Evolutionary conservation across 225 moss, liverwort and hornwort species (phyloP).

Genomic region (Lunularia cruciata): DNA sequence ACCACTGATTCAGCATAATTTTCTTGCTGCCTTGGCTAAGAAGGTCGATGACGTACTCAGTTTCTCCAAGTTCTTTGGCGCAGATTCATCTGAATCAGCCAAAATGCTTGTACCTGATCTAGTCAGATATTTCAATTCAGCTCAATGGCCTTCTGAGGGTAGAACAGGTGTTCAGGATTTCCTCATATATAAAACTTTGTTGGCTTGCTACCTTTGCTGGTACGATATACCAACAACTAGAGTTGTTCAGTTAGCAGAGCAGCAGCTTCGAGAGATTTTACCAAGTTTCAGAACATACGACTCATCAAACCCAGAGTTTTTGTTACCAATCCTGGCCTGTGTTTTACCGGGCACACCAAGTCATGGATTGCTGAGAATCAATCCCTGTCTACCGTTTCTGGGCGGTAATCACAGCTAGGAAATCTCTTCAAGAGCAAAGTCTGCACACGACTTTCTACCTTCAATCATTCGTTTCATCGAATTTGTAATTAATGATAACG

Average conservation of each 20-base stretch:
- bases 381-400: slow-evolving; percentile 78
- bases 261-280: slow-evolving; percentile 53
- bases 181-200: slow-evolving; percentile 52
- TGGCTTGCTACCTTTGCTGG: slow-evolving; percentile 92
- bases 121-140: slow-evolving; percentile 59
- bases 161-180: slow-evolving; percentile 38
- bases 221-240: slow-evolving; percentile 78
- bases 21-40: slow-evolving; percentile 82
- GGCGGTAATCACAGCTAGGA: slow-evolving; percentile 8
- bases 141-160: slow-evolving; percentile 61
- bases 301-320: slow-evolving; percentile 50
- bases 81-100: slow-evolving; percentile 34
- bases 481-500: no score
- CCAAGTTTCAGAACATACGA: slow-evolving; percentile 52
- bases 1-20: slow-evolving; percentile 76
- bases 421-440: no score
- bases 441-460: no score
- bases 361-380: slow-evolving; percentile 76
- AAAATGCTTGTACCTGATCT: slow-evolving; percentile 61
- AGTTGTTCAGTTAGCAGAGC: slow-evolving; percentile 62
- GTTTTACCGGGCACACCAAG: slow-evolving; percentile 75
- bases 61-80: slow-evolving; percentile 32
- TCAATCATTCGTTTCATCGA: no score
- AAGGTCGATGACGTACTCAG: slow-evolving; percentile 83
- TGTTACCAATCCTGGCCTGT: slow-evolving; percentile 76